phyloP scores from a whole-genome alignment of 2,329 filamentous ascomycete species.

The Huntiella omanensis region DNA sequence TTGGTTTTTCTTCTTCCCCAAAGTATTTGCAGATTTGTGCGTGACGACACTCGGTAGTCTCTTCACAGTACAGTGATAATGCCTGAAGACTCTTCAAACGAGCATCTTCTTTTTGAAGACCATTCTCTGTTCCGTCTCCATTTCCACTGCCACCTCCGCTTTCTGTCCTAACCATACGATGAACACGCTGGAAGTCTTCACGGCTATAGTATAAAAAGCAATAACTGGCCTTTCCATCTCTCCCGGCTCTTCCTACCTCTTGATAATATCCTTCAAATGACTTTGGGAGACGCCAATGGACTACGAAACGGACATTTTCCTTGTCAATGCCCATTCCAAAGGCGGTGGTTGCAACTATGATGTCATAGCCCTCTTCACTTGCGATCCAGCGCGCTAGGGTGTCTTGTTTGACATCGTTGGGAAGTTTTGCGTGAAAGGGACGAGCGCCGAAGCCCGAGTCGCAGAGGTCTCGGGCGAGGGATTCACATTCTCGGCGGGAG shows the following conservation, averaged over 20 bases:
- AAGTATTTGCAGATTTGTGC: constrained; percentile 59
- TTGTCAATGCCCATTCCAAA: constrained; percentile 99
- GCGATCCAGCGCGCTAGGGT: constrained; percentile 54
- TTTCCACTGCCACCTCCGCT: not conserved
- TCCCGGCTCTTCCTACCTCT: constrained; percentile 77
- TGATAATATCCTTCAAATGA: constrained; percentile 95
- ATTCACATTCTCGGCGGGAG: constrained; percentile 56
- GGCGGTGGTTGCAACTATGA: constrained; percentile 87
- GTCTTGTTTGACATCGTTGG: constrained; percentile 49
- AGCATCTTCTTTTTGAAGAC: constrained; percentile 19
- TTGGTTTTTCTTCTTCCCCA: constrained; percentile 39
- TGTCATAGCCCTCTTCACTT: constrained; percentile 60
- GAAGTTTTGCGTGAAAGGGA: constrained; percentile 52
- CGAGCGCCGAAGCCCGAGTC: constrained; percentile 53
- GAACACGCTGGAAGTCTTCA: constrained; percentile 64
- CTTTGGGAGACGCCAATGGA: constrained; percentile 86
- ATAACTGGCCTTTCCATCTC: constrained; percentile 70
- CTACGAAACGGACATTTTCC: constrained; percentile 80
- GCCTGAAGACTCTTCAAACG: constrained; percentile 45
- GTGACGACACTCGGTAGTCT: constrained; percentile 54
- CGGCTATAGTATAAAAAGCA: constrained; percentile 85
- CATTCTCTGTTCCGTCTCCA: not conserved
- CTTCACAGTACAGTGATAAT: constrained; percentile 68
- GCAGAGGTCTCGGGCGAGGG: constrained; percentile 45
- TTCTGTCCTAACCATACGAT: constrained; percentile 27